These are phyloP conservation scores for Eudorina sp. DNA, from an alignment of 139 green algal genomes.

Conservation along the genomic window DNA sequence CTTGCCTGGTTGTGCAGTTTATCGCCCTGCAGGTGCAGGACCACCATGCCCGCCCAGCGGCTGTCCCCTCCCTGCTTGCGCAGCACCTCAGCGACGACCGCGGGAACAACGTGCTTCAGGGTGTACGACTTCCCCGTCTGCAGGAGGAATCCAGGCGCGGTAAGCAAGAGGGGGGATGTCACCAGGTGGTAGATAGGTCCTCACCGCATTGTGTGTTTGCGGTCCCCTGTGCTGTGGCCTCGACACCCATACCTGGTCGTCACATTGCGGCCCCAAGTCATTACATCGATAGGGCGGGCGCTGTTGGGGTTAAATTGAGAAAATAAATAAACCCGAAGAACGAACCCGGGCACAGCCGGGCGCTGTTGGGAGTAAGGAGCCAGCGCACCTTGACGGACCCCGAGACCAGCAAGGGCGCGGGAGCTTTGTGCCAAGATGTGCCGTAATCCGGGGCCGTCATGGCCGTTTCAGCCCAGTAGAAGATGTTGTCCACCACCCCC, in stretches of 20 bases:
- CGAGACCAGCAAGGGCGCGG: neutral
- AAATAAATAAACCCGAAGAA: no score
- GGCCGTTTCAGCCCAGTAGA: neutral
- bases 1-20: neutral
- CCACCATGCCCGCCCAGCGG: slow-evolving; percentile 3
- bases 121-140: slow-evolving; percentile 34
- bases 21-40: neutral
- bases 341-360: no score
- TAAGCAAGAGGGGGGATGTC: no score
- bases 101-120: slow-evolving; percentile 21
- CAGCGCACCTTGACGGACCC: slow-evolving; percentile 19
- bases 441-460: neutral
- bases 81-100: slow-evolving; percentile 22
- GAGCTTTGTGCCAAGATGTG: neutral
- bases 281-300: neutral
- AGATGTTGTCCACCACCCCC: slow-evolving; percentile 15
- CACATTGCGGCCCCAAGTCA: neutral
- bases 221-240: neutral
- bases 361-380: neutral
- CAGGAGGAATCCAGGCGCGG: neutral
- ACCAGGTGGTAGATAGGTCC: neutral
- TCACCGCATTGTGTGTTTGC: neutral
- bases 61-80: neutral
- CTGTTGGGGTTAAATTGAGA: no score
- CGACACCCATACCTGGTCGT: neutral